Base-by-base conservation (phyloP, 192 early-diverging fungal genomes). In the Spizellomyces sp. region DNA sequence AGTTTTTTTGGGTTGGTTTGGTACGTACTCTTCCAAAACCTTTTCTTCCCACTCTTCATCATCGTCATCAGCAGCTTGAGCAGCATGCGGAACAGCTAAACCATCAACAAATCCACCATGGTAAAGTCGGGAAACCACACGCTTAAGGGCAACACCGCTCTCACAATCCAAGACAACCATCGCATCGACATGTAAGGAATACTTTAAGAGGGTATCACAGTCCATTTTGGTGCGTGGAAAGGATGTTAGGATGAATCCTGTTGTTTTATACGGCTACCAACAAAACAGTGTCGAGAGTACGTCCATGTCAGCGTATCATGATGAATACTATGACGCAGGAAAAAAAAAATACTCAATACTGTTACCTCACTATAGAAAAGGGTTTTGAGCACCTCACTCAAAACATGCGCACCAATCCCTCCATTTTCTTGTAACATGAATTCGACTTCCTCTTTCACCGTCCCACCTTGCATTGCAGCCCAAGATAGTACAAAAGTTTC, bases 221-320 rank as follows among this genome's bases (percentile, higher is more conserved):
- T 84, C 80, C 15, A 65, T 48, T 61, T 86, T 86, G 6, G 69
- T 78, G 4, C 58, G 42, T 46, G 85, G 85, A 60, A 86, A 86
- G 27, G 73, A 72, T 73, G 80, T 75, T 9, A 86, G 63, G 5
- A 87, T 19, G 58, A 83, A 87, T 12, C 85, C 85, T 12, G 69
- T 61, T n/a, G 77, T 60, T 5, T 66, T 71, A 64, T 79, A 83
- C 45, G 83, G 83, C 81, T 84, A 64, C 6, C 8, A 57, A 10
- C 10, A 45, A 22, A 54, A n/a, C 4, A 54, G 2, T 1, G 50
- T 19, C 50, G 50, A 54, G 17, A 54, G 14, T 54, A n/a, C 1
- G 12, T n/a, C 12, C 2, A 52, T 54, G 12, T 54, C 17, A 19
- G 50, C 4, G 2, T 60, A 36, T 36, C 27, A 36, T 36, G 52